Evolutionary conservation across 108 stramenopile genomes (phyloP).

Genomic region (Halocafeteria seosinensis): DNA sequence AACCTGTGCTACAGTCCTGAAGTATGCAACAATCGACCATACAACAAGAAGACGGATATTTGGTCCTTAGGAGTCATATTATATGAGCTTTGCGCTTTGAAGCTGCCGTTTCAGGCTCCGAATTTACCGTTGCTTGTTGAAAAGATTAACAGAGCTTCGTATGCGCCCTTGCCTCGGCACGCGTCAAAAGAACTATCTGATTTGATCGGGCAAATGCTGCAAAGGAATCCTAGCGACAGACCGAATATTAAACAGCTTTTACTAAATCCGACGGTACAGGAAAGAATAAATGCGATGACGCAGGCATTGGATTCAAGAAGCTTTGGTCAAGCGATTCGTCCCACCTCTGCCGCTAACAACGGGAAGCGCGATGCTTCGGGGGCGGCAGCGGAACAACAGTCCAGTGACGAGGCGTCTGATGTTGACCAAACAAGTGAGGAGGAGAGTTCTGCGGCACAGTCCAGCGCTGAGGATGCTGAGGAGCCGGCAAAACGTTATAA

Average conservation of each 20-base stretch:
- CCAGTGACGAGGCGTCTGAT: not conserved
- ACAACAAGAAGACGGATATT: conserved; percentile 19
- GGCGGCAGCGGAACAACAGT: not conserved
- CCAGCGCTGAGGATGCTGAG: not conserved
- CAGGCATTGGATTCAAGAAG: not conserved
- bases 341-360: too few relatives aligned
- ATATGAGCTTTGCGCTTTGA: conserved; percentile 16
- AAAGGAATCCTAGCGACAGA: not conserved
- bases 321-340: not conserved
- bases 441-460: not conserved
- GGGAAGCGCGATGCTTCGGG: too few relatives aligned
- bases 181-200: not conserved
- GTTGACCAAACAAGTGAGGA: not conserved
- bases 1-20: too few relatives aligned
- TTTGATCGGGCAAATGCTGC: not conserved
- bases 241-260: not conserved
- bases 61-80: conserved; percentile 18
- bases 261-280: not conserved
- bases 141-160: not conserved
- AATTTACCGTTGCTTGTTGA: not conserved
- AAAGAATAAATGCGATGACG: not conserved
- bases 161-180: not conserved
- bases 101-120: conserved; percentile 7
- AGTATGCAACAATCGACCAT: conserved; percentile 9
- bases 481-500: not conserved